Conservation (phyloP, 192 early-diverging fungal species). For the Coemansia sp. region DNA sequence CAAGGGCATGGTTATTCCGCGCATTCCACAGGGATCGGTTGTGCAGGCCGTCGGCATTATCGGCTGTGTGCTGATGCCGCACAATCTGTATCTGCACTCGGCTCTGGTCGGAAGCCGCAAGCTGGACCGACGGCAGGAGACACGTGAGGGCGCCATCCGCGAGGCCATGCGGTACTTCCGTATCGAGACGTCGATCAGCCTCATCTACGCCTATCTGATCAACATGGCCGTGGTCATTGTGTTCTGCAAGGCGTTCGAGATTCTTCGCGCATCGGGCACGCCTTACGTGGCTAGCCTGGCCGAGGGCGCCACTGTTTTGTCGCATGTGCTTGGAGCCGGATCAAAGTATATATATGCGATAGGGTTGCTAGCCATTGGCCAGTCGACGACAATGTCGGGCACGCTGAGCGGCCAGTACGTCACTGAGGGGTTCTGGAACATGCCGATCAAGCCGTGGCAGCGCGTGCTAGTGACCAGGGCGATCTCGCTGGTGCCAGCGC, state of each 20-base stretch:
- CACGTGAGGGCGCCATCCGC: slow-evolving; percentile 61
- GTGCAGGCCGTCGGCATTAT: slow-evolving; percentile 71
- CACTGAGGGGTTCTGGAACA: slow-evolving; percentile 83
- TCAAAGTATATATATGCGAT: slow-evolving; percentile 77
- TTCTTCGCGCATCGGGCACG: slow-evolving; percentile 55
- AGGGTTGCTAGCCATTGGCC: slow-evolving; percentile 80
- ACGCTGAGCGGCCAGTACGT: slow-evolving; percentile 90
- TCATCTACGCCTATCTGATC: slow-evolving; percentile 66
- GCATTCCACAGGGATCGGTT: slow-evolving; percentile 57
- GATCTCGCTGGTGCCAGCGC: slow-evolving; percentile 64
- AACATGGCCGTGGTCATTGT: slow-evolving; percentile 73
- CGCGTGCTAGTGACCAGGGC: slow-evolving; percentile 63
- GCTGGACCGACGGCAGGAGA: slow-evolving; percentile 47
- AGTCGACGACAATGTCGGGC: slow-evolving; percentile 86
- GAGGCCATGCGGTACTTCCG: slow-evolving; percentile 72
- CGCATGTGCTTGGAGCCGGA: slow-evolving; percentile 61
- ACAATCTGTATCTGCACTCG: slow-evolving; percentile 88
- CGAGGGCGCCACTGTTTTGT: slow-evolving; percentile 58
- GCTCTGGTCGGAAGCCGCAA: slow-evolving; percentile 70
- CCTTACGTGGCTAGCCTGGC: slow-evolving; percentile 44
- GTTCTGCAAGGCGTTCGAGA: slow-evolving; percentile 60
- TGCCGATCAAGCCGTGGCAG: slow-evolving; percentile 69
- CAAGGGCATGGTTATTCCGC: slow-evolving; percentile 62
- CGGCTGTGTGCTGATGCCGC: slow-evolving; percentile 82
- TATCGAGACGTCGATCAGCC: slow-evolving; percentile 61